These are phyloP conservation scores for Jackrogersella minutella DNA, from an alignment of 495 filamentous ascomycete genomes.

Conservation along the genomic window DNA sequence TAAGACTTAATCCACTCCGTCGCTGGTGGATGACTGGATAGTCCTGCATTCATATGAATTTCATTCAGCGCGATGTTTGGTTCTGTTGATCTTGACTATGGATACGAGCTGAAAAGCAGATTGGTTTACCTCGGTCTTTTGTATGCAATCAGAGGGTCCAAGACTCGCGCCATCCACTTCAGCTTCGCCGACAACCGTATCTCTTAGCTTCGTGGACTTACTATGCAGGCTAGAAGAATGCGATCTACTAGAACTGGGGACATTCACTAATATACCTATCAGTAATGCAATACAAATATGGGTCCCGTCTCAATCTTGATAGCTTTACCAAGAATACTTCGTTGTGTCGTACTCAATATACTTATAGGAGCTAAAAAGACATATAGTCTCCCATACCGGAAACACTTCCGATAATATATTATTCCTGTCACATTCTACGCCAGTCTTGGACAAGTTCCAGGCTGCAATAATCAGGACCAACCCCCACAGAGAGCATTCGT, in stretches of 20 bases:
- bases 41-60: neutral
- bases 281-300: neutral
- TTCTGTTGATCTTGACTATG: neutral
- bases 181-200: constrained; percentile 6
- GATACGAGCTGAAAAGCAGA: constrained; percentile 1
- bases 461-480: neutral
- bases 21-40: neutral
- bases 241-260: constrained; percentile 1
- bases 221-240: neutral
- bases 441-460: neutral
- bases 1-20: neutral
- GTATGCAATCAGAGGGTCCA: constrained; percentile 1
- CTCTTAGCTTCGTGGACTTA: neutral
- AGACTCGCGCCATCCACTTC: constrained; percentile 8
- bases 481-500: constrained; percentile 9
- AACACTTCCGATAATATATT: neutral
- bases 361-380: too few relatives aligned
- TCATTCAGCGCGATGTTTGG: neutral
- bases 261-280: too few relatives aligned
- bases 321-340: neutral
- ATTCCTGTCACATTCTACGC: constrained; percentile 2
- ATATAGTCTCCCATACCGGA: too few relatives aligned
- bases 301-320: neutral
- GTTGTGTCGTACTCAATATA: neutral
- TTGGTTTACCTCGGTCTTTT: neutral